These are phyloP conservation scores for Coemansia sp. DNA, from an alignment of 192 early-diverging fungal species.

Conservation along the genomic window DNA sequence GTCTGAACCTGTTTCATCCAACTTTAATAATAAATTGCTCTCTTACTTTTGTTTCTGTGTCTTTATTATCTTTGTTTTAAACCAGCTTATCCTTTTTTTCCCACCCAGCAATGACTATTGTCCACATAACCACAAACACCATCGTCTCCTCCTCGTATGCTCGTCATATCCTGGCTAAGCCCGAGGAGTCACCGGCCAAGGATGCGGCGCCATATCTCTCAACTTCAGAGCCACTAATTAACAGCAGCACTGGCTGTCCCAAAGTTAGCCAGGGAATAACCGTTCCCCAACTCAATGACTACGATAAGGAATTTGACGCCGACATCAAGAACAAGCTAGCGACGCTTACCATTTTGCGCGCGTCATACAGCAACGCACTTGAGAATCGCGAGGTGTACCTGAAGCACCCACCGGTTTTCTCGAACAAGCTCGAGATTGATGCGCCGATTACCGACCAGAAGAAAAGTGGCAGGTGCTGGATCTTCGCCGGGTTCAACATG, in stretches of 20 bases:
- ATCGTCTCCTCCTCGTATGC: constrained; percentile 35
- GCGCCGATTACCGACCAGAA: constrained; percentile 72
- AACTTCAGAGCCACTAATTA: constrained; percentile 20
- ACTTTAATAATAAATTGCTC: too few relatives aligned
- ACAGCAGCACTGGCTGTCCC: not conserved
- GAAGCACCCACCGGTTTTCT: constrained; percentile 43
- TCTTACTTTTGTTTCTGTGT: too few relatives aligned
- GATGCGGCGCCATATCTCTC: not conserved
- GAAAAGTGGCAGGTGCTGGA: constrained; percentile 78
- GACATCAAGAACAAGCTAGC: constrained; percentile 73
- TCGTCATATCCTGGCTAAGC: constrained; percentile 43
- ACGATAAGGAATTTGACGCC: constrained; percentile 54
- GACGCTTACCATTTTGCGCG: constrained; percentile 64
- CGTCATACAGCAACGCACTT: constrained; percentile 61
- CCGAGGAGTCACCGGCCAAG: not conserved
- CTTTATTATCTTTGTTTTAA: too few relatives aligned
- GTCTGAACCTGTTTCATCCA: too few relatives aligned
- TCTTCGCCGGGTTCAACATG: constrained; percentile 80
- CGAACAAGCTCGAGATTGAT: constrained; percentile 54
- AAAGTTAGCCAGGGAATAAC: constrained; percentile 6
- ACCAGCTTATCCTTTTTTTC: too few relatives aligned
- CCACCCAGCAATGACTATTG: constrained; percentile 37
- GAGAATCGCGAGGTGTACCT: constrained; percentile 58
- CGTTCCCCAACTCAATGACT: constrained; percentile 34
- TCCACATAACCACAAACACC: constrained; percentile 18